Base-by-base conservation (phyloP, 2,329 filamentous ascomycete species). In the Botrytis pseudocinerea region DNA sequence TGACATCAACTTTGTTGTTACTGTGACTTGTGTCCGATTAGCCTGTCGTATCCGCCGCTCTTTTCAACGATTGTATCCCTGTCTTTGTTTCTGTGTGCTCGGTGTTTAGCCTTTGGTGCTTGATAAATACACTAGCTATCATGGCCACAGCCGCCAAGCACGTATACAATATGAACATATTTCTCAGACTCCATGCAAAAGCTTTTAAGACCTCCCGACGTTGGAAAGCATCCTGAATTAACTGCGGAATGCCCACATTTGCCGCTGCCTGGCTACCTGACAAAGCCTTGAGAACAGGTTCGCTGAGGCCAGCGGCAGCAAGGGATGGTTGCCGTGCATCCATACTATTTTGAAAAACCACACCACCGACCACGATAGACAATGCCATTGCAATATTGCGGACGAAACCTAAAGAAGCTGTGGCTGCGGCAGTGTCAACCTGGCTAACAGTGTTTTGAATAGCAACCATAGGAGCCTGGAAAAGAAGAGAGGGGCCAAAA, bases 391-490 rank as follows among this genome's bases (percentile, higher is more conserved):
- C 82, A 9, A 86, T 77, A 61, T 82, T 83, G 10, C 84, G 82
- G 20, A 84, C 76, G 74, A 89, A 87, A 0, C 83, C 83, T 6
- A 88, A 80, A 0, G 87, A 87, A 0, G 86, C 84, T 0, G 86
- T 88, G 0, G 87, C 87, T 0, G 84, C 83, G 0, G 86, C 86
- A 1, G 82, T 82, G 62, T 79, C 74, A 8, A 63, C 72, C 69
- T 76, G 75, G 1, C 82, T 79, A 20, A 88, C 85, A 22, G 83
- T 82, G n/a, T 83, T 84, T 75, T 90, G 88, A 0, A 90, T 80
- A 0, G 87, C 87, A 44, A 90, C 85, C 22, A 89, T 81, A 0
- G 88, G 88, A 0, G 87, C 82, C 74, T 87, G 81, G 78, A 89
- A 89, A 0, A 89, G 82, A 20, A 88, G 79, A 0, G 85, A 87